Conservation (phyloP, 2,329 filamentous ascomycete species). For the Dactylonectria macrodidyma region DNA sequence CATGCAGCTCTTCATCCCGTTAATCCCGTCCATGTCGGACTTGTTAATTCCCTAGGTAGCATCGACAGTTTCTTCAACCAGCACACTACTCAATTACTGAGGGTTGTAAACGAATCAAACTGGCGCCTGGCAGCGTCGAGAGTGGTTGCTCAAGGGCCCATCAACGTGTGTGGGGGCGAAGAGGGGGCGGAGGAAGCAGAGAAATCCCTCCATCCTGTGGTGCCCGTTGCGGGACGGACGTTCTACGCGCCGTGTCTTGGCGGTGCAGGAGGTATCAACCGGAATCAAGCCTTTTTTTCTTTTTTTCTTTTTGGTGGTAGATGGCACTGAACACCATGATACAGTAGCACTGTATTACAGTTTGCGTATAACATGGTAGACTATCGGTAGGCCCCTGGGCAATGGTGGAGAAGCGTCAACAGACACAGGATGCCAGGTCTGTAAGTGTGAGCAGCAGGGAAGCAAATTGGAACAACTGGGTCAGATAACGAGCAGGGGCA, state of each 20-base stretch:
- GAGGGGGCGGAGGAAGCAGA: not conserved
- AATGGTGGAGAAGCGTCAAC: conserved; percentile 2
- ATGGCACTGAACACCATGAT: not conserved
- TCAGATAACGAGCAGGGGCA: conserved; percentile 20
- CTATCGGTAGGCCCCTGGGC: not conserved
- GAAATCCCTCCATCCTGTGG: conserved; percentile 10
- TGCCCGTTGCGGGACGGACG: conserved; percentile 16
- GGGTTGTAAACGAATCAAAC: not conserved
- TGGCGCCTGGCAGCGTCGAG: conserved; percentile 17
- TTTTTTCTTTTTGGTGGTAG: not conserved
- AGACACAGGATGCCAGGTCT: conserved; percentile 3
- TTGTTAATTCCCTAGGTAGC: not conserved
- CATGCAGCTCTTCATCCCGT: not conserved
- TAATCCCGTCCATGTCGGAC: not conserved
- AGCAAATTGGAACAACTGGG: conserved; percentile 20
- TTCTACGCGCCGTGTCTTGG: conserved; percentile 6
- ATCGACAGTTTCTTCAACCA: not conserved
- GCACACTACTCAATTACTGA: not conserved
- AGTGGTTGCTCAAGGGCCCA: conserved; percentile 5
- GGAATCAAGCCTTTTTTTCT: not conserved
- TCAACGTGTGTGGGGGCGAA: conserved; percentile 13
- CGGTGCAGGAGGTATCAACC: not conserved
- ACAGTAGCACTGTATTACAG: too few relatives aligned
- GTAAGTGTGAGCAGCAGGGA: conserved; percentile 21
- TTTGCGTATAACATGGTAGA: not conserved